These are phyloP conservation scores for Podosphaera xanthii DNA, from an alignment of 2,329 filamentous ascomycete species.

Conservation along the genomic window DNA sequence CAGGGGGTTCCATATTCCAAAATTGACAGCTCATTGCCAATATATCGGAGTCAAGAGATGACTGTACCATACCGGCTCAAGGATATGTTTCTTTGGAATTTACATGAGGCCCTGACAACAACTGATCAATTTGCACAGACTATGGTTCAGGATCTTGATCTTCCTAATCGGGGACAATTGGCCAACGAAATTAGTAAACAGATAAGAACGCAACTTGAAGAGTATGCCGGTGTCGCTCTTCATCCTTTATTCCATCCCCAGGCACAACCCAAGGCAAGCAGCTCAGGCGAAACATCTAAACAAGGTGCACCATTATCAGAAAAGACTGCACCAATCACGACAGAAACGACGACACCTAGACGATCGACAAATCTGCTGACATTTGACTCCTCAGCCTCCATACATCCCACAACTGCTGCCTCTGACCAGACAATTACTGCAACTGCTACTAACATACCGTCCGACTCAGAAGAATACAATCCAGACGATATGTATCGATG, in stretches of 20 bases:
- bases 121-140: conserved; percentile 87
- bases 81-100: conserved; percentile 93
- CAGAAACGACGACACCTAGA: conserved; percentile 33
- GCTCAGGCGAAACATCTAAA: conserved; percentile 16
- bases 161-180: conserved; percentile 49
- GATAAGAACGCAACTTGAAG: conserved; percentile 83
- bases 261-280: conserved; percentile 15
- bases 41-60: conserved; percentile 57
- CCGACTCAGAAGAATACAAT: conserved; percentile 54
- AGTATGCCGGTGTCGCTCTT: conserved; percentile 83
- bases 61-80: conserved; percentile 74
- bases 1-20: conserved; percentile 31
- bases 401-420: conserved; percentile 20
- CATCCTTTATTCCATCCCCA: conserved; percentile 69
- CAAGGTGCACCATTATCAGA: conserved; percentile 14
- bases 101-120: conserved; percentile 82
- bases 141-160: conserved; percentile 78
- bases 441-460: conserved; percentile 37
- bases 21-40: conserved; percentile 49
- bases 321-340: conserved; percentile 22
- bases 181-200: conserved; percentile 73
- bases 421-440: conserved; percentile 31
- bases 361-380: conserved; percentile 23
- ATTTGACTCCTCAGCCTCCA: conserved; percentile 25
- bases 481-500: conserved; percentile 90